Percentiles rank a stretch among this genome's conserved stretches.
These are phyloP conservation scores for Yarrowia keelungensis DNA, from an alignment of 805 yeast species.

Conservation along the genomic window DNA sequence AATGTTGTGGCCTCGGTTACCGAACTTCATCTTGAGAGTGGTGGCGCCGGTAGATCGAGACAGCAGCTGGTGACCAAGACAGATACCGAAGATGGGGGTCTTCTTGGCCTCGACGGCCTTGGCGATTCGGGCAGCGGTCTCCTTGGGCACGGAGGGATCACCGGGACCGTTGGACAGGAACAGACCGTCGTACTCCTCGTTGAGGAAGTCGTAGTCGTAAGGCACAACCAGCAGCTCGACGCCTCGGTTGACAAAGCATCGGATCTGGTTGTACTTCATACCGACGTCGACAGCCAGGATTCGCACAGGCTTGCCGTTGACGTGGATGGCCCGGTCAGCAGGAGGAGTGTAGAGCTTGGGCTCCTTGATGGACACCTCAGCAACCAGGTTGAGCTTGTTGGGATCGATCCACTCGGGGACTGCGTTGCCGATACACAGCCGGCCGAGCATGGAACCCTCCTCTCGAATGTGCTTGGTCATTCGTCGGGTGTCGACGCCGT, in stretches of 20 bases:
- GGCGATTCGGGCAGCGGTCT: slow-evolving; percentile 66
- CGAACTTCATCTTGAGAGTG: slow-evolving; percentile 89
- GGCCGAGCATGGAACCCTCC: slow-evolving; percentile 91
- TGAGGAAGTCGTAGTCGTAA: slow-evolving; percentile 85
- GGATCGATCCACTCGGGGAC: slow-evolving; percentile 94
- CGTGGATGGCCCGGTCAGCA: slow-evolving; percentile 56
- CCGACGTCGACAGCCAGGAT: slow-evolving; percentile 95
- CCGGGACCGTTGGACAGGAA: slow-evolving; percentile 99
- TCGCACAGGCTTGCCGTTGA: slow-evolving; percentile 78
- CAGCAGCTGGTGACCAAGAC: slow-evolving; percentile 96
- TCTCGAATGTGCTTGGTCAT: slow-evolving; percentile 92
- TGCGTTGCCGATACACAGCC: slow-evolving; percentile 61
- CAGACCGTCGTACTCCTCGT: slow-evolving; percentile 89
- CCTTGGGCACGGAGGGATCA: slow-evolving; percentile 88
- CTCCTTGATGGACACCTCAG: slow-evolving; percentile 79
- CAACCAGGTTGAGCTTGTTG: slow-evolving; percentile 88
- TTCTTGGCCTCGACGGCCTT: slow-evolving; percentile 66
- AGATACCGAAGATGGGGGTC: slow-evolving; percentile 96
- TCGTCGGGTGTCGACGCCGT: slow-evolving; percentile 97
- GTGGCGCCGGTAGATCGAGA: slow-evolving; percentile 96
- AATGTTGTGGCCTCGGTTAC: slow-evolving; percentile 99
- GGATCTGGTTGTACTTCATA: slow-evolving; percentile 96
- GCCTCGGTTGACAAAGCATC: slow-evolving; percentile 96
- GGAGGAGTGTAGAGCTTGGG: slow-evolving; percentile 82
- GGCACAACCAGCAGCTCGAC: slow-evolving; percentile 96